These are phyloP conservation scores for Verruconis gallopava DNA, from an alignment of 2,329 filamentous ascomycete genomes.

Conservation along the genomic window DNA sequence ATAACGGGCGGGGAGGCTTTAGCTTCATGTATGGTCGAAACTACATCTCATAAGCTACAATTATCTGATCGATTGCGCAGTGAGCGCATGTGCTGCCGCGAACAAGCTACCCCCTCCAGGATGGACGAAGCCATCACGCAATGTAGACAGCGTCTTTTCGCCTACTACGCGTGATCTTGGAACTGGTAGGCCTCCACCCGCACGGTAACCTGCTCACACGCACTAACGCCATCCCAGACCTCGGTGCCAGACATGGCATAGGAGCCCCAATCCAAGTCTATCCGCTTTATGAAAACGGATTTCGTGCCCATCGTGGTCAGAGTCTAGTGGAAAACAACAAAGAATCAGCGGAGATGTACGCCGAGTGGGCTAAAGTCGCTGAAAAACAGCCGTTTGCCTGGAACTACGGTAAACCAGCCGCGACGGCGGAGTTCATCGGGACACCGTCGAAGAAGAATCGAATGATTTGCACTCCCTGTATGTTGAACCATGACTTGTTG, in stretches of 20 bases:
- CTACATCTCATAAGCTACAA: background rate
- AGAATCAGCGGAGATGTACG: conserved; percentile 49
- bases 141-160: conserved; percentile 36
- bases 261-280: conserved; percentile 55
- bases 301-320: conserved; percentile 44
- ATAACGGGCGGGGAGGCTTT: conserved; percentile 53
- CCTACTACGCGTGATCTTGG: conserved; percentile 26
- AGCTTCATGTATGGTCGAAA: conserved; percentile 36
- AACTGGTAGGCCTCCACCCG: conserved; percentile 2
- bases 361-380: conserved; percentile 45
- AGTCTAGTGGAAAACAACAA: conserved; percentile 41
- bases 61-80: conserved; percentile 20
- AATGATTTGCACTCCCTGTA: conserved; percentile 58
- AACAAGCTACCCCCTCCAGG: conserved; percentile 43
- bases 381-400: conserved; percentile 42
- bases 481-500: conserved; percentile 14
- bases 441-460: conserved; percentile 44
- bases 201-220: too few species aligned
- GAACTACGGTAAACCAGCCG: conserved; percentile 37
- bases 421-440: conserved; percentile 39
- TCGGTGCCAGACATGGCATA: conserved; percentile 44
- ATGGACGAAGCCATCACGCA: conserved; percentile 41
- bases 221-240: conserved; percentile 25
- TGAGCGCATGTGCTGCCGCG: conserved; percentile 39
- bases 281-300: conserved; percentile 52